Conservation (phyloP, 2,329 filamentous ascomycete species). For the Hymenoscyphus fructigenus region DNA sequence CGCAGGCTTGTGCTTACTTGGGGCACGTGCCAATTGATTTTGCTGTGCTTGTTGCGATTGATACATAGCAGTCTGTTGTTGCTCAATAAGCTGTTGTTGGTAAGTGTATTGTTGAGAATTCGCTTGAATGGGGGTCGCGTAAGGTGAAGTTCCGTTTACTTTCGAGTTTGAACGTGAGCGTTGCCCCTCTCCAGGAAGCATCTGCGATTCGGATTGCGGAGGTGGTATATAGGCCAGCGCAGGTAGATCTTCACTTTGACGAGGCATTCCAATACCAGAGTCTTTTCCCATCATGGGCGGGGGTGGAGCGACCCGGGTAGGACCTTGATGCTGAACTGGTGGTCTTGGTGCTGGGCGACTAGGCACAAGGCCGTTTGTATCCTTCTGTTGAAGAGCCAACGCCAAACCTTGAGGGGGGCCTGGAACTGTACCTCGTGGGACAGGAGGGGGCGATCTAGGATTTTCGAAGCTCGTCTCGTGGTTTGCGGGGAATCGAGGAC, state of each 20-base stretch:
- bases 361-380: slow-evolving; percentile 65
- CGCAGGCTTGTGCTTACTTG: slow-evolving; percentile 67
- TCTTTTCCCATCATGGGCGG: slow-evolving; percentile 59
- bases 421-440: slow-evolving; percentile 53
- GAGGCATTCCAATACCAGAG: slow-evolving; percentile 61
- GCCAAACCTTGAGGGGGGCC: slow-evolving; percentile 32
- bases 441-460: slow-evolving; percentile 85
- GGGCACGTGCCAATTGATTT: slow-evolving; percentile 67
- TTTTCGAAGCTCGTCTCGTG: slow-evolving; percentile 96
- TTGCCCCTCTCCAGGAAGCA: slow-evolving; percentile 64
- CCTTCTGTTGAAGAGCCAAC: slow-evolving; percentile 39
- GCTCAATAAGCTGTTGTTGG: slow-evolving; percentile 66
- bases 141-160: slow-evolving; percentile 49
- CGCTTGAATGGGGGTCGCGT: slow-evolving; percentile 28
- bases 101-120: slow-evolving; percentile 44
- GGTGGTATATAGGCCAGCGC: slow-evolving; percentile 37
- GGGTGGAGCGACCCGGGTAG: slow-evolving; percentile 54
- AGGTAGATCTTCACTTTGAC: slow-evolving; percentile 52
- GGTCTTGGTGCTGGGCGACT: slow-evolving; percentile 84
- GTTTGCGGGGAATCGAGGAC: slow-evolving; percentile 85
- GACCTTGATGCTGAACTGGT: slow-evolving; percentile 73
- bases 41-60: slow-evolving; percentile 75
- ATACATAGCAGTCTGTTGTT: slow-evolving; percentile 78
- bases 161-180: slow-evolving; percentile 69
- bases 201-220: slow-evolving; percentile 39